Base-by-base conservation (phyloP, 805 yeast genomes). In the Candida easanensis region DNA sequence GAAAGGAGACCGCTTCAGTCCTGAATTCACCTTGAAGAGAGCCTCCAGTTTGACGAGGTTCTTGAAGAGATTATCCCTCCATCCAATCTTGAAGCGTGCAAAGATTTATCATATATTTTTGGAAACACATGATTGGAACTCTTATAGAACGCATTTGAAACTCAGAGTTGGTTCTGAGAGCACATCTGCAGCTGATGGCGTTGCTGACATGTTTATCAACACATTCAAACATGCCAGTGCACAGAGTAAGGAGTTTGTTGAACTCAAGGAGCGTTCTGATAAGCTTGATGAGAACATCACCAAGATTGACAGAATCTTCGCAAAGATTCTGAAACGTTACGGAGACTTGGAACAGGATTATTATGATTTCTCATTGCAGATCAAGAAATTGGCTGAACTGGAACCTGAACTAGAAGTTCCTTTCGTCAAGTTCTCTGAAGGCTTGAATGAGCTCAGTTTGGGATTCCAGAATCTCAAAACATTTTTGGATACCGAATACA, bases 201-300 rank as follows among this genome's bases (percentile, higher is more conserved):
- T 91, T n/a, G 82, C 96, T 0, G 99, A 91, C 58, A 83, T 86
- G 3, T 80, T 93, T 33, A 85, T 91, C 84, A 91, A 91, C 59
- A 95, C 95, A n/a, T 88, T 91, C 58, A 84, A 91, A 43, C 82
- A 87, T 38, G 82, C 84, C 5, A 70, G 75, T 37, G 65, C 71
- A 39, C 87, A 82, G 54, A 79, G 77, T 48, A 79, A 84, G 35
- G 97, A 88, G 57, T 88, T 91, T 53, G 72, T 82, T 38, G 93
- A 84, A 52, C 88, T 91, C 33, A 80, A 79, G 51, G 96, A 88
- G 54, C 79, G 85, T 50, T 77, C 90, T 17, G 87, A 85, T 53
- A 87, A 88, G 61, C 68, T 91, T 42, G 93, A 88, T 57, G 96
- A 88, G 50, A 90, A 89, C 60, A 71, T 93, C 35, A 65, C 72